Conservation (phyloP, 106 monocot species). For the Cymbidium sinense region DNA sequence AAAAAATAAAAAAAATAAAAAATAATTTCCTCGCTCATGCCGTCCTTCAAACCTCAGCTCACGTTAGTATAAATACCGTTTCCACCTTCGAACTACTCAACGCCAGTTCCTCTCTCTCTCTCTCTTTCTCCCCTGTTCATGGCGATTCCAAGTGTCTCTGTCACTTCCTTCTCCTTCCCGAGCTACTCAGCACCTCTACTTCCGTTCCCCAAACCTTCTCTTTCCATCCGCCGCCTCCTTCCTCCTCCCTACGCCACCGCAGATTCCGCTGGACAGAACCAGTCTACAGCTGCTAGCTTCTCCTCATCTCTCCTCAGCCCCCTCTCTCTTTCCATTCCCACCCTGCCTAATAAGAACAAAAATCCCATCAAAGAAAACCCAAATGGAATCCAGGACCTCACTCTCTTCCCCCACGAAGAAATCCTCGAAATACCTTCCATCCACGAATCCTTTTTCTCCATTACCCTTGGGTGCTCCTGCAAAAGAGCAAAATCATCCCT, state of each 20-base stretch:
- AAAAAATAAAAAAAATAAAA: no score
- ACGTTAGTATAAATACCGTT: no score
- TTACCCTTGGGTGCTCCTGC: conserved; percentile 40
- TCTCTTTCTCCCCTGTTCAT: not conserved
- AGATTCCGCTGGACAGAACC: not conserved
- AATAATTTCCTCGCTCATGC: no score
- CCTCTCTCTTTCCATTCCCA: conserved; percentile 19
- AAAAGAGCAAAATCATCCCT: conserved; percentile 42
- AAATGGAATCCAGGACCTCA: conserved; percentile 3
- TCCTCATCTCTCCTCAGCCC: conserved; percentile 13
- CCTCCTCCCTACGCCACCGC: not conserved
- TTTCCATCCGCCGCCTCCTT: not conserved
- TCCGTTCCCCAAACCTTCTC: not conserved
- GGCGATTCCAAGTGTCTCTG: conserved; percentile 5
- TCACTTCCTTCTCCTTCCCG: conserved; percentile 2
- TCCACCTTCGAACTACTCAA: no score
- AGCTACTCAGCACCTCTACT: not conserved
- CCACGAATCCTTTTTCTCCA: conserved; percentile 32
- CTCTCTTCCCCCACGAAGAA: conserved; percentile 6
- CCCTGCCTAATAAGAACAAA: conserved; percentile 28
- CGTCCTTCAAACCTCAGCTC: no score
- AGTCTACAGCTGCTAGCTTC: conserved; percentile 15
- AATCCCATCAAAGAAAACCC: conserved; percentile 16
- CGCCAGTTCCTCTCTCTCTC: not conserved
- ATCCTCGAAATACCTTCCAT: not conserved